A percentile compares a stretch with the other conserved stretches of the same genome.
Conservation (phyloP, 371 early-diverging fungal genomes). For the Mortierella sp. region DNA sequence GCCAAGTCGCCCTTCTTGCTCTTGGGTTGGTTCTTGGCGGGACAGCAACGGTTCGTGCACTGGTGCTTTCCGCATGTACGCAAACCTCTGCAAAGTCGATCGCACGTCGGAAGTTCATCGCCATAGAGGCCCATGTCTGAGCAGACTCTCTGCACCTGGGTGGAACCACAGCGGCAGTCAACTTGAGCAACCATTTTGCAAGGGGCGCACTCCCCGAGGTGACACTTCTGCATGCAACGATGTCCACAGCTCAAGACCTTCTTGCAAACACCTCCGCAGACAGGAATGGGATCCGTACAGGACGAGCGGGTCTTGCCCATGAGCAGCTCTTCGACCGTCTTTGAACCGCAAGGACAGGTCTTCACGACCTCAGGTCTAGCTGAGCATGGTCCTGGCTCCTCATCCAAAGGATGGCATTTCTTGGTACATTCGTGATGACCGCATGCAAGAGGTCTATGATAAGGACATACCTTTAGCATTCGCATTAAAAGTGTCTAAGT, state of each 20-base stretch:
- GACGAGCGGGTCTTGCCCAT: constrained; percentile 57
- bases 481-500: no score
- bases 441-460: constrained; percentile 68
- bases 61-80: constrained; percentile 78
- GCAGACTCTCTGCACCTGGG: constrained; percentile 63
- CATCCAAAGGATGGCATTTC: constrained; percentile 74
- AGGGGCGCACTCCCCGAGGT: constrained; percentile 79
- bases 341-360: constrained; percentile 90
- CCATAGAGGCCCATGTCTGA: constrained; percentile 40
- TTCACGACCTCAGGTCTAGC: constrained; percentile 70
- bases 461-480: no score
- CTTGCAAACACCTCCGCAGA: constrained; percentile 75
- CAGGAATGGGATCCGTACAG: constrained; percentile 85
- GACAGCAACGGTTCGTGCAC: constrained; percentile 69
- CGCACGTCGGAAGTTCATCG: constrained; percentile 66
- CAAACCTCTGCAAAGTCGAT: constrained; percentile 67
- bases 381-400: constrained; percentile 72
- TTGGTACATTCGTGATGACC: constrained; percentile 82
- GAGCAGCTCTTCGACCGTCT: constrained; percentile 49
- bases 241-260: constrained; percentile 81
- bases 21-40: constrained; percentile 57
- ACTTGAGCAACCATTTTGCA: constrained; percentile 64
- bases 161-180: constrained; percentile 75
- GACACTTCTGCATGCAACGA: constrained; percentile 77
- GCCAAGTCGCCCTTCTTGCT: constrained; percentile 14